These are phyloP conservation scores for Scorias spongiosa DNA, from an alignment of 2,329 filamentous ascomycete genomes.

Conservation along the genomic window DNA sequence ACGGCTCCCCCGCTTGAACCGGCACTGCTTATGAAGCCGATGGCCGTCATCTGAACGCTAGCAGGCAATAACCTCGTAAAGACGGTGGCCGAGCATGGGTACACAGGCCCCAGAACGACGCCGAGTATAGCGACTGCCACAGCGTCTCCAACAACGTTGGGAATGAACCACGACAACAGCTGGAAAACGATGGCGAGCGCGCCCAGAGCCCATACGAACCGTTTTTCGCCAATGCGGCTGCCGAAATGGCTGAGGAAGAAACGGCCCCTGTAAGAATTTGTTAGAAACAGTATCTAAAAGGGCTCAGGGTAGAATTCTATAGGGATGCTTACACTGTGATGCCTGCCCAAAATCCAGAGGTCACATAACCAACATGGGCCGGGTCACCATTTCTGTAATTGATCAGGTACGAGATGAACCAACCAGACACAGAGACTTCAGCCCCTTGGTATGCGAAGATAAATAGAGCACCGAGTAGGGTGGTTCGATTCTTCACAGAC, in stretches of 20 bases:
- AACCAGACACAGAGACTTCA: slow-evolving; percentile 70
- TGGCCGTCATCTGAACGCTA: slow-evolving; percentile 44
- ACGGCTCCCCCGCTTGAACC: slow-evolving; percentile 54
- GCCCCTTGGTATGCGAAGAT: slow-evolving; percentile 78
- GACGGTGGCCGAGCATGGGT: slow-evolving; percentile 54
- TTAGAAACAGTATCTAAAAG: slow-evolving; percentile 24
- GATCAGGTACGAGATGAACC: slow-evolving; percentile 78
- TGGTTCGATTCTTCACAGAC: slow-evolving; percentile 39
- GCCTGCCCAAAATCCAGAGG: slow-evolving; percentile 49
- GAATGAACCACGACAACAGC: slow-evolving; percentile 63
- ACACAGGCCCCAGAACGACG: slow-evolving; percentile 62
- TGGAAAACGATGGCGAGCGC: slow-evolving; percentile 51
- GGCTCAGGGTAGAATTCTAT: no score
- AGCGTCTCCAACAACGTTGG: slow-evolving; percentile 55
- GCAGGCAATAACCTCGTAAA: slow-evolving; percentile 46
- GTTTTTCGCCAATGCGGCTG: slow-evolving; percentile 53
- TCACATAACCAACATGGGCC: slow-evolving; percentile 62
- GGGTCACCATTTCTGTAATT: slow-evolving; percentile 54
- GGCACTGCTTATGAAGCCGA: slow-evolving; percentile 54
- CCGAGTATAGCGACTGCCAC: slow-evolving; percentile 46
- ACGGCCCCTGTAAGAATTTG: slow-evolving; percentile 22
- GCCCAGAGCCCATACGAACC: slow-evolving; percentile 49
- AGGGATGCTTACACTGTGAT: slow-evolving; percentile 13
- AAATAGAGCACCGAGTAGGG: slow-evolving; percentile 62
- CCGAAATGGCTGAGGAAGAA: slow-evolving; percentile 55